These are phyloP conservation scores for Zarea fungicola DNA, from an alignment of 2,329 filamentous ascomycete genomes.

Conservation along the genomic window DNA sequence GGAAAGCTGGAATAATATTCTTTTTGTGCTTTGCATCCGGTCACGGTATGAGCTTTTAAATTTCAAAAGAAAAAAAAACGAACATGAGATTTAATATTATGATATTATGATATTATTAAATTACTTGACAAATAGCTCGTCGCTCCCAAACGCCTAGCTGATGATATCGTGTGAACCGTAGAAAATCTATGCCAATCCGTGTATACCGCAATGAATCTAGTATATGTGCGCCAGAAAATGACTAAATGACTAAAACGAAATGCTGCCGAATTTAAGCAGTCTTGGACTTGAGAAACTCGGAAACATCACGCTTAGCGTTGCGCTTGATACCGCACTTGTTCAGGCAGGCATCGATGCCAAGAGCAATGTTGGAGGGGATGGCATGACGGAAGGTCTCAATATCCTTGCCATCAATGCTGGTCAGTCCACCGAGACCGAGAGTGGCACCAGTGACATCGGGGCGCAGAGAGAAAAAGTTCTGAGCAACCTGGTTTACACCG, in stretches of 20 bases:
- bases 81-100: too few relatives aligned
- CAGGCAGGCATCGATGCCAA: conserved; percentile 47
- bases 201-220: too few relatives aligned
- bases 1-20: too few relatives aligned
- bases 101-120: too few relatives aligned
- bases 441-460: conserved; percentile 33
- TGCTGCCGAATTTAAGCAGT: accelerated
- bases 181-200: too few relatives aligned
- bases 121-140: too few relatives aligned
- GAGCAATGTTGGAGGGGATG: conserved; percentile 45
- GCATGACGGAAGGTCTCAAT: conserved; percentile 32
- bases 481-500: conserved; percentile 40
- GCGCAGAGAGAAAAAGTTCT: conserved; percentile 41
- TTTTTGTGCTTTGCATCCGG: too few relatives aligned
- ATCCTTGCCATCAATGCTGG: conserved; percentile 35
- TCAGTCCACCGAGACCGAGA: conserved; percentile 31
- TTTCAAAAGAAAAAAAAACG: too few relatives aligned
- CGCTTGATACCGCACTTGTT: conserved; percentile 40
- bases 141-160: too few relatives aligned
- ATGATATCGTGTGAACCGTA: too few relatives aligned
- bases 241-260: too few relatives aligned
- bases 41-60: too few relatives aligned
- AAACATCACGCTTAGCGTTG: conserved; percentile 27
- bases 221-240: not conserved
- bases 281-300: conserved; percentile 16